Evolutionary conservation across 164 flowering plant genomes (phyloP), one percentile per base, ranked within the genome.

Genomic region (Nymphaea thermarum): DNA sequence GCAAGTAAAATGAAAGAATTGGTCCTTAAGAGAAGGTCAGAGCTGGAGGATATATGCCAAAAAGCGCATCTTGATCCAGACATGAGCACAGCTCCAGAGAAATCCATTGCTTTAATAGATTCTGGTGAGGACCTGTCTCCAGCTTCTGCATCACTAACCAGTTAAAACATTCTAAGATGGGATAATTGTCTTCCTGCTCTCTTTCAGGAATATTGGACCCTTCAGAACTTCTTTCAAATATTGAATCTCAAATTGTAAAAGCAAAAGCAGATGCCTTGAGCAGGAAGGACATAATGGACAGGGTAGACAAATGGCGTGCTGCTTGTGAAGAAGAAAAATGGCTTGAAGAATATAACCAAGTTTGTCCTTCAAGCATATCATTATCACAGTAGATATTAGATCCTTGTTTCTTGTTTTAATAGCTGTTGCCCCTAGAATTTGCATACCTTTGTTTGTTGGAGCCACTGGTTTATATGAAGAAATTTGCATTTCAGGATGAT

Each of bases 1-100:
- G 89, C 96, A 63, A 84, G 89, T 73, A 85, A 92, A 82, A 89
- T 93, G 97, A 93, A 93, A 73, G 96, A 93, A 73, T 81, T 93
- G 63, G 96, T 93, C 17, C 75, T 86, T 79, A 93, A 85, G 68
- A 87, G 64, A 82, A 88, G 96, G 79, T 79, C 82, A 59, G 98
- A 93, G 67, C 79, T 90, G 76, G 98, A 93, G 78, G 91, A 90
- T 63, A 75, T 89, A 60, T 93, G 96, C 78, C 71, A 79, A 75
- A 73, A 76, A 67, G 79, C 81, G 53, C 98, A 90, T 72, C 83
- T 93, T 61, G 89, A 86, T 76, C 90, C 98, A 67, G 96, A 93
- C 75, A 77, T 76, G 65, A 90, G 87, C 78, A 93, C 98, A 41
- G 79, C 88, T 75, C 80, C 80, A 71, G 98, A 93, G 77, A 93